Conservation (phyloP, 495 filamentous ascomycete species). For the Endocarpon pusillum region DNA sequence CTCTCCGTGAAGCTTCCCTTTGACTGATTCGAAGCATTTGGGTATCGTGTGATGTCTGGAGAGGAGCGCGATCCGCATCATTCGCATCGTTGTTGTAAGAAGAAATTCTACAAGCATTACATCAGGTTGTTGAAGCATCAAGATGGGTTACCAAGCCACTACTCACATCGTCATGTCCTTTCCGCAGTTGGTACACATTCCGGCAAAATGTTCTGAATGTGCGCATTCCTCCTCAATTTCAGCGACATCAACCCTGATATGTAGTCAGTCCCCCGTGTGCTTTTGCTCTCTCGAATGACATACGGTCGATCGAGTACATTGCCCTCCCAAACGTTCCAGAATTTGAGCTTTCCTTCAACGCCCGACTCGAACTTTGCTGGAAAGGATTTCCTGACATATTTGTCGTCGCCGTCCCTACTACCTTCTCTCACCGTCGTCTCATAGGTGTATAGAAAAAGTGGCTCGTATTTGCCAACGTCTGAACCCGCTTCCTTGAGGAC, state of each 20-base stretch:
- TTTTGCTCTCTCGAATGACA: conserved; percentile 7
- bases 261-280: not conserved
- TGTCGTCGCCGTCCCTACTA: conserved; percentile 45
- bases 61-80: conserved; percentile 63
- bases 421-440: conserved; percentile 59
- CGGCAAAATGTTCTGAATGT: conserved; percentile 78
- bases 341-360: conserved; percentile 55
- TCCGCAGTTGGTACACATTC: conserved; percentile 80
- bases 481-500: conserved; percentile 64
- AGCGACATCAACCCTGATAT: conserved; percentile 36
- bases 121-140: conserved; percentile 1
- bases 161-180: conserved; percentile 96
- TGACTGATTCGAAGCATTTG: conserved; percentile 56
- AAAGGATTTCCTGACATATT: conserved; percentile 52
- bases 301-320: conserved; percentile 42
- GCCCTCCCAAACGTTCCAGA: conserved; percentile 61
- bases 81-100: conserved; percentile 37
- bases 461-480: conserved; percentile 51
- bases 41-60: conserved; percentile 88
- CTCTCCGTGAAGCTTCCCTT: conserved; percentile 59
- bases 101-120: not conserved
- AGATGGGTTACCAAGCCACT: conserved; percentile 11
- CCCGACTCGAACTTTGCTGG: conserved; percentile 66
- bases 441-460: conserved; percentile 73
- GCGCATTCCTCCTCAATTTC: conserved; percentile 82